Evolutionary conservation across 1,284 basidiomycete genomes (phyloP).

Genomic region (Irpex rosettiformis): DNA sequence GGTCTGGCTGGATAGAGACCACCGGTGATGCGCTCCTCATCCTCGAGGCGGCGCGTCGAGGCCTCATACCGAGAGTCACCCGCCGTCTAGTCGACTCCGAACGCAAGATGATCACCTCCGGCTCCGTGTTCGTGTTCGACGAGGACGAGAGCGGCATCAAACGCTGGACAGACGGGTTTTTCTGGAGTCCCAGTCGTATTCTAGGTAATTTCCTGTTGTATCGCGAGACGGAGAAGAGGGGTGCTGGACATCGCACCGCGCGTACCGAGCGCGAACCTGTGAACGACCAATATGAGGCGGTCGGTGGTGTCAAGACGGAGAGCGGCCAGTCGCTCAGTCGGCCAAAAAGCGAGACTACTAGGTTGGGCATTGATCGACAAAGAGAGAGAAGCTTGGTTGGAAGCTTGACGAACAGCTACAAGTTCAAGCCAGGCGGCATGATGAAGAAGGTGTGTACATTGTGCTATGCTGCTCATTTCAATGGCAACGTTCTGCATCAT

Average conservation of each 20-base stretch:
- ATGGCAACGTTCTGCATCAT: too few species aligned
- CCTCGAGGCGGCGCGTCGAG: conserved; percentile 89
- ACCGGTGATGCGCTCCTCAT: conserved; percentile 95
- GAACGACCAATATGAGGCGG: conserved; percentile 32
- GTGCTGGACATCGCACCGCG: conserved; percentile 52
- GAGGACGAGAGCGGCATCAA: conserved; percentile 98
- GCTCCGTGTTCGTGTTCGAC: conserved; percentile 96
- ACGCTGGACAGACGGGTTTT: conserved; percentile 96
- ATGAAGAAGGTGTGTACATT: conserved; percentile 83
- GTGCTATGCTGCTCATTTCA: conserved; percentile 15
- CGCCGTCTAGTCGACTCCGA: conserved; percentile 91
- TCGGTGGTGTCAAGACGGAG: conserved; percentile 34
- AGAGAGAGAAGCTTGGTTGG: conserved; percentile 83
- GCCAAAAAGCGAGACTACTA: conserved; percentile 51
- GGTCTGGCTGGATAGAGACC: conserved; percentile 91
- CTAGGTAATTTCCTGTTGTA: conserved; percentile 95
- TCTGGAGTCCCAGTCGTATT: conserved; percentile 87
- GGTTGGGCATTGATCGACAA: conserved; percentile 55
- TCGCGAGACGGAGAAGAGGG: conserved; percentile 85
- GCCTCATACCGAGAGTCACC: conserved; percentile 91
- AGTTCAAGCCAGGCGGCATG: conserved; percentile 87
- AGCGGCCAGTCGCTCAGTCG: conserved; percentile 50
- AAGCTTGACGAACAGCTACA: conserved; percentile 86
- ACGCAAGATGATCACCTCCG: conserved; percentile 88
- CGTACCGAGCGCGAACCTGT: conserved; percentile 38